phyloP scores from a whole-genome alignment of 1,139 yeast genomes.

The Nakaseomyces glabratus region DNA sequence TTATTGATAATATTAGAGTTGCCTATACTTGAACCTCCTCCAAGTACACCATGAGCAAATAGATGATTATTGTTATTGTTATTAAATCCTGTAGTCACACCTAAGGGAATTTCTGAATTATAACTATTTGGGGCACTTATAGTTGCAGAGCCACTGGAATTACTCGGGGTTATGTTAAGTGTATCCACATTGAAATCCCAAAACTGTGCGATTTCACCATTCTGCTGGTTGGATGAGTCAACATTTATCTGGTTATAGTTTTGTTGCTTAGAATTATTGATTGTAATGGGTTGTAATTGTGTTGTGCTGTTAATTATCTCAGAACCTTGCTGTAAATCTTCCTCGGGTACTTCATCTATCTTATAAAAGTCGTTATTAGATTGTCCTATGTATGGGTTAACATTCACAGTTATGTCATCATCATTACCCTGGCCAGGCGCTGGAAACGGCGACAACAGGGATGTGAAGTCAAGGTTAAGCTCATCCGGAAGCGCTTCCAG shows the following conservation, averaged over 20 bases:
- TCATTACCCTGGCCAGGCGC: neutral
- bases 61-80: slow-evolving; percentile 6
- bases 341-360: slow-evolving; percentile 3
- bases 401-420: neutral
- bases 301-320: neutral
- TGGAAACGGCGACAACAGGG: slow-evolving; percentile 7
- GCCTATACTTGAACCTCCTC: slow-evolving; percentile 3
- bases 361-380: neutral
- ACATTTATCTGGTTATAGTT: neutral
- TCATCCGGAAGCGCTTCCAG: slow-evolving; percentile 31
- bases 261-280: slow-evolving; percentile 8
- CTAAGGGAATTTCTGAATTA: slow-evolving; percentile 18
- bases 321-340: neutral
- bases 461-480: slow-evolving; percentile 13
- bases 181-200: slow-evolving; percentile 32
- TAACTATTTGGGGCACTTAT: slow-evolving; percentile 31
- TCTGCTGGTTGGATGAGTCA: slow-evolving; percentile 23
- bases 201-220: slow-evolving; percentile 32
- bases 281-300: slow-evolving; percentile 19
- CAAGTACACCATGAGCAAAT: slow-evolving; percentile 6
- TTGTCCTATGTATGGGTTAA: neutral
- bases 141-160: slow-evolving; percentile 31
- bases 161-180: slow-evolving; percentile 30
- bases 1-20: slow-evolving; percentile 4
- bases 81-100: slow-evolving; percentile 1